Percentiles rank a stretch among this genome's conserved stretches.
Evolutionary conservation across 768 basidiomycete species (phyloP).

Genomic region (Pleurotus cornucopiae): DNA sequence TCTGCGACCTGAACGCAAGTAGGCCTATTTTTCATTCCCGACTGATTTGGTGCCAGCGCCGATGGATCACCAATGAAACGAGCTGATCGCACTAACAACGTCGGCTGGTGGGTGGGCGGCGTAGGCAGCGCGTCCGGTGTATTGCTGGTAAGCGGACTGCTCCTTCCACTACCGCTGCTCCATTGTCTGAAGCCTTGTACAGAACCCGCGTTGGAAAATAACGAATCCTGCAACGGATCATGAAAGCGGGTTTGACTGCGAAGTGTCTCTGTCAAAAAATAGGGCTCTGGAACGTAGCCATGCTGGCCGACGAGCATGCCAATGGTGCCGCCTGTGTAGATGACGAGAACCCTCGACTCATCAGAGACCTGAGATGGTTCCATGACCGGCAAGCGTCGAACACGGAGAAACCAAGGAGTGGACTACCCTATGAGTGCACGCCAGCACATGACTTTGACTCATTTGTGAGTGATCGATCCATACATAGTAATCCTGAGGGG

Average conservation of each 20-base stretch:
- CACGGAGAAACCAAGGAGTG: constrained; percentile 3
- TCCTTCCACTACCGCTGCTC: constrained; percentile 57
- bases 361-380: constrained; percentile 46
- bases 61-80: constrained; percentile 54
- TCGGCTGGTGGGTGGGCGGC: constrained; percentile 27
- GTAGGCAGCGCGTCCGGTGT: background rate
- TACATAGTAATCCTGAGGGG: background rate
- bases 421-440: background rate
- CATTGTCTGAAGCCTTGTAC: constrained; percentile 80
- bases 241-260: constrained; percentile 84
- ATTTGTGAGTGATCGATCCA: background rate
- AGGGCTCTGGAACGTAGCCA: constrained; percentile 83
- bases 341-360: constrained; percentile 79
- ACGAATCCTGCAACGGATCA: constrained; percentile 82
- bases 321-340: constrained; percentile 90
- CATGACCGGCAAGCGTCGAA: constrained; percentile 29
- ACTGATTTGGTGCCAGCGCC: constrained; percentile 26
- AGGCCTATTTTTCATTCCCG: constrained; percentile 23
- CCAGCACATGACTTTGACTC: constrained; percentile 7
- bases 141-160: constrained; percentile 34
- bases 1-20: constrained; percentile 52
- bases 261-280: constrained; percentile 82
- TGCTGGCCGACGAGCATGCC: constrained; percentile 78
- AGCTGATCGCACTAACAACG: constrained; percentile 62
- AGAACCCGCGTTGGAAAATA: constrained; percentile 77